Conservation (phyloP, 139 green algal species). For the Chlamydomonas asymmetrica region DNA sequence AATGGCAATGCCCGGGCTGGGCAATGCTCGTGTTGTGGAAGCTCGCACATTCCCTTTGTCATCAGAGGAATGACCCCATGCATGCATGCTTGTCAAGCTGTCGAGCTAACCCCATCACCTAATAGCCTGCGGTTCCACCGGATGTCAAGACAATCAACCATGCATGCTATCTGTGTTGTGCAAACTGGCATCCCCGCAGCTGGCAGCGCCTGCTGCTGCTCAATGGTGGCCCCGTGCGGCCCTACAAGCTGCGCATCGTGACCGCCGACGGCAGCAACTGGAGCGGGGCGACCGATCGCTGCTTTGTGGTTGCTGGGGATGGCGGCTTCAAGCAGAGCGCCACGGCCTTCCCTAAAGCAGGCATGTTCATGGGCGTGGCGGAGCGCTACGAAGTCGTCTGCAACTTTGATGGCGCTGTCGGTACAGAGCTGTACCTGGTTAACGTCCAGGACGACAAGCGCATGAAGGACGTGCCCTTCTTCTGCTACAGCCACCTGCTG, state of each 20-base stretch:
- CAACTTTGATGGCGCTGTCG: not conserved
- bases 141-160: no score
- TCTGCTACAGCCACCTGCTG: constrained; percentile 5
- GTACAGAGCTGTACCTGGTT: not conserved
- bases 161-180: no score
- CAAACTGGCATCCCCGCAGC: no score
- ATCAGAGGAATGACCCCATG: no score
- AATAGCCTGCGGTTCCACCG: no score
- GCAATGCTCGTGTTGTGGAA: no score
- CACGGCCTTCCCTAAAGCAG: not conserved
- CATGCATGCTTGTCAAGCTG: no score
- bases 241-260: constrained; percentile 1
- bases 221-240: not conserved
- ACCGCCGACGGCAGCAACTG: not conserved
- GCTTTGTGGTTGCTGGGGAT: not conserved
- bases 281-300: not conserved
- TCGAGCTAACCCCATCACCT: no score
- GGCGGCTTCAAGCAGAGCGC: not conserved
- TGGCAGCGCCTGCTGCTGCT: constrained; percentile 10
- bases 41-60: no score
- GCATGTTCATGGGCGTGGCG: not conserved
- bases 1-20: no score
- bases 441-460: not conserved
- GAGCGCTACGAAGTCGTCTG: constrained; percentile 2
- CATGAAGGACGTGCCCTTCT: constrained; percentile 2